Conservation (phyloP, 164 flowering plant genomes). For the Kalanchoe fedtschenkoi region DNA sequence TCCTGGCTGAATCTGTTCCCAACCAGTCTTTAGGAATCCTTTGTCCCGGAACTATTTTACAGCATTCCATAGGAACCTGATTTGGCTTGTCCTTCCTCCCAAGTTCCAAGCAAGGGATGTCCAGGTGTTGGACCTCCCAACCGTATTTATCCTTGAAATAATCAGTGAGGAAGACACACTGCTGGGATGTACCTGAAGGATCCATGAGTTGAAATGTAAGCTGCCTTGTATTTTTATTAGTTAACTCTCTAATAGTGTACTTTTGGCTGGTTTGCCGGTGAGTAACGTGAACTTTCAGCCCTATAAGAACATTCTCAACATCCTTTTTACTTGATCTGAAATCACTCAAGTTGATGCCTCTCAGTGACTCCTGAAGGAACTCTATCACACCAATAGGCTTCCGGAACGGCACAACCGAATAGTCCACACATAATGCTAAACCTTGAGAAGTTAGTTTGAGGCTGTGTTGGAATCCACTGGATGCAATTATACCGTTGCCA, state of each 20-base stretch:
- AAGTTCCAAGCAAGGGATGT: slow-evolving; percentile 64
- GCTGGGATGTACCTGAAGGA: slow-evolving; percentile 18
- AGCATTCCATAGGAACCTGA: slow-evolving; percentile 71
- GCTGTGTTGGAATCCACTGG: slow-evolving; percentile 46
- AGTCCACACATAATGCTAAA: slow-evolving; percentile 44
- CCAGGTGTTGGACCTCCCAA: slow-evolving; percentile 19
- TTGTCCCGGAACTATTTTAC: slow-evolving; percentile 62
- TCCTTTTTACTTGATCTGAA: slow-evolving; percentile 9
- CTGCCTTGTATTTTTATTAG: slow-evolving; percentile 14
- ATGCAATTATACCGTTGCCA: slow-evolving; percentile 38
- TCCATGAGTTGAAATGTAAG: slow-evolving; percentile 21
- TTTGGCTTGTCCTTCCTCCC: slow-evolving; percentile 31
- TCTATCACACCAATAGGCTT: slow-evolving; percentile 42
- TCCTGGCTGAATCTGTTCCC: slow-evolving; percentile 13
- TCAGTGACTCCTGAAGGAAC: slow-evolving; percentile 32
- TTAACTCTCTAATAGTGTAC: slow-evolving; percentile 36
- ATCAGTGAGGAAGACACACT: slow-evolving; percentile 21
- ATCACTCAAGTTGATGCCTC: slow-evolving; percentile 10
- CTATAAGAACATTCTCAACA: slow-evolving; percentile 27
- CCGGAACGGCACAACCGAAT: slow-evolving; percentile 43
- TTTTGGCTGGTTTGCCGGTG: slow-evolving; percentile 54
- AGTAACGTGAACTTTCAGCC: slow-evolving; percentile 48
- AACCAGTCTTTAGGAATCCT: slow-evolving; percentile 45
- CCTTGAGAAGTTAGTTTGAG: slow-evolving; percentile 57
- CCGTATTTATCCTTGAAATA: slow-evolving; percentile 43